phyloP scores from a whole-genome alignment of 1,139 yeast genomes.

The Debaryomycetaceae sp. region DNA sequence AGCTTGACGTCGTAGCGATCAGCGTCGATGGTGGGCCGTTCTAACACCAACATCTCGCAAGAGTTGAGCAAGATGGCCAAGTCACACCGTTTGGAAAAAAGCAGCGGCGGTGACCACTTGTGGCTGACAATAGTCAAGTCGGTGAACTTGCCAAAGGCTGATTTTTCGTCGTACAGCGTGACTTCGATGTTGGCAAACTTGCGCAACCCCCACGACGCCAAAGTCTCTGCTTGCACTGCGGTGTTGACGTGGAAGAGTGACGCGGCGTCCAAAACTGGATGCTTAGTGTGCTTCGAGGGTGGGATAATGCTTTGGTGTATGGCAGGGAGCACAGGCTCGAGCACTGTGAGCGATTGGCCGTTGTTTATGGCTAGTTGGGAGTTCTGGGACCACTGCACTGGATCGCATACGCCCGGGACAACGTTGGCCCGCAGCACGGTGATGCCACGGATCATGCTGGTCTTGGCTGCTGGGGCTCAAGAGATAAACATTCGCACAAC shows the following conservation, averaged over 20 bases:
- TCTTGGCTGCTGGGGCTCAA: no score
- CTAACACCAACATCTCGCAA: constrained; percentile 33
- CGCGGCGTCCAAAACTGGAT: constrained; percentile 21
- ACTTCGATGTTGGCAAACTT: constrained; percentile 24
- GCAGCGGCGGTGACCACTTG: constrained; percentile 29
- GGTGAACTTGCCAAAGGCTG: constrained; percentile 24
- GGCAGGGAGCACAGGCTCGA: constrained; percentile 40
- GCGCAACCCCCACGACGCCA: constrained; percentile 27
- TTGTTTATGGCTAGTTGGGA: constrained; percentile 36
- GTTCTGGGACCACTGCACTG: constrained; percentile 36
- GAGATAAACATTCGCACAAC: no score
- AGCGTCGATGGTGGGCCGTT: constrained; percentile 20
- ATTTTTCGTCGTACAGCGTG: constrained; percentile 25
- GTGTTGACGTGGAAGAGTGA: constrained; percentile 25
- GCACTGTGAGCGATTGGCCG: constrained; percentile 27
- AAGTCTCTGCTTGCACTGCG: constrained; percentile 25
- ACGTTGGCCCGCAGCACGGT: constrained; percentile 21
- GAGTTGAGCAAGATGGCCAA: constrained; percentile 36
- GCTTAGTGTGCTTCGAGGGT: constrained; percentile 9
- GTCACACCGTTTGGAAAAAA: constrained; percentile 23
- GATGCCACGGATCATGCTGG: constrained; percentile 16
- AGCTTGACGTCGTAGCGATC: constrained; percentile 23
- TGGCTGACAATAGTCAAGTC: constrained; percentile 35
- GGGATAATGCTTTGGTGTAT: constrained; percentile 25
- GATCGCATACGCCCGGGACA: constrained; percentile 20